These are phyloP conservation scores for Ganoderma lingzhi DNA, from an alignment of 1,284 basidiomycete genomes.

Conservation along the genomic window DNA sequence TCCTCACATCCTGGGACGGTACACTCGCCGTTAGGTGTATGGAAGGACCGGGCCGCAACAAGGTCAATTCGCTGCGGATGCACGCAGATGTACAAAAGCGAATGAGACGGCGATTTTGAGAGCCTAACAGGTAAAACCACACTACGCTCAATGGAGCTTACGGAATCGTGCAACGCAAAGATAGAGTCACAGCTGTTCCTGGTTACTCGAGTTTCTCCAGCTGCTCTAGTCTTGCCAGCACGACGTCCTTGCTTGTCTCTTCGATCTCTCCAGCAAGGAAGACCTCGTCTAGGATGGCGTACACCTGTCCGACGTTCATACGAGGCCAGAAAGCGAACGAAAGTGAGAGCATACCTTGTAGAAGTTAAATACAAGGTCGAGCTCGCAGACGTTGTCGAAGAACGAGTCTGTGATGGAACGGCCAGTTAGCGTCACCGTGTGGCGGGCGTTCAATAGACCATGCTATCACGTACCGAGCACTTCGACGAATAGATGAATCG, in stretches of 20 bases:
- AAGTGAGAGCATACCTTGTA: constrained; percentile 65
- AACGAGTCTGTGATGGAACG: constrained; percentile 78
- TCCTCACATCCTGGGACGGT: neutral
- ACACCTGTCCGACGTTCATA: constrained; percentile 65
- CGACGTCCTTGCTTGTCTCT: constrained; percentile 90
- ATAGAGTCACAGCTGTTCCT: constrained; percentile 42
- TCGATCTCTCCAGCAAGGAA: constrained; percentile 99
- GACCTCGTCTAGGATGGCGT: constrained; percentile 97
- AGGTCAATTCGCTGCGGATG: too few relatives aligned
- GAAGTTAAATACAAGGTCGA: constrained; percentile 96
- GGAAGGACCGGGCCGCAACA: neutral
- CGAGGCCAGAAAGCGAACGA: neutral
- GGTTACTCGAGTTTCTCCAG: constrained; percentile 83
- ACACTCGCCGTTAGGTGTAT: neutral
- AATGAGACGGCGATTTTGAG: neutral
- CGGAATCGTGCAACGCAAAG: neutral
- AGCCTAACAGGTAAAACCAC: neutral
- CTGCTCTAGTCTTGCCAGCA: constrained; percentile 88
- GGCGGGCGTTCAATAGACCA: too few relatives aligned
- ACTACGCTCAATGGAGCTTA: neutral
- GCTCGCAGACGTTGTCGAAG: constrained; percentile 98
- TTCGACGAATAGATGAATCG: constrained; percentile 98
- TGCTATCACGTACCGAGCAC: constrained; percentile 78
- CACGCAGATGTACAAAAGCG: neutral
- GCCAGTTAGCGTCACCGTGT: too few relatives aligned